phyloP scores from a whole-genome alignment of 2,329 filamentous ascomycete genomes.

The Alternaria novae-zelandiae region DNA sequence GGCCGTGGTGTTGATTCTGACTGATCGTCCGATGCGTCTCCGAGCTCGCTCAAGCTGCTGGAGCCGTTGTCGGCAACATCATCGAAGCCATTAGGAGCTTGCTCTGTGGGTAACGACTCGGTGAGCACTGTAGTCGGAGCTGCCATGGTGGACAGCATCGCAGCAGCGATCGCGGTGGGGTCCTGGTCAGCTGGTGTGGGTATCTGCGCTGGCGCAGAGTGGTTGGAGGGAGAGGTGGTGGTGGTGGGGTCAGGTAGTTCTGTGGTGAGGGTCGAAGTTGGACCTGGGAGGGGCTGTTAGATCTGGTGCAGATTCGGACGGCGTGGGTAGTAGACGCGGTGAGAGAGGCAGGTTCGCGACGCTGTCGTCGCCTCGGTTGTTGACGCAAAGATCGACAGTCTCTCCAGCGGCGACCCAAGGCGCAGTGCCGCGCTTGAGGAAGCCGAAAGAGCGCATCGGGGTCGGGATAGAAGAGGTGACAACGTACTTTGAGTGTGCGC shows the following conservation, averaged over 20 bases:
- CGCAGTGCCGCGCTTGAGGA: neutral
- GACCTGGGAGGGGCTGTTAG: slow-evolving; percentile 17
- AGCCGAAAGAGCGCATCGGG: neutral
- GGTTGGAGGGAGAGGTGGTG: slow-evolving; percentile 56
- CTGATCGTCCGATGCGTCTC: slow-evolving; percentile 73
- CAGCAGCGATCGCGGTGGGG: slow-evolving; percentile 18
- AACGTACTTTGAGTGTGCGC: slow-evolving; percentile 31
- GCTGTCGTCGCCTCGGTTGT: slow-evolving; percentile 21
- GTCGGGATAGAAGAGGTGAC: neutral
- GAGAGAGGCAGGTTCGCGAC: slow-evolving; percentile 18
- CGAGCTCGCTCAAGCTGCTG: slow-evolving; percentile 91
- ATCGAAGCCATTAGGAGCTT: slow-evolving; percentile 28
- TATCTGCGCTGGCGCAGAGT: slow-evolving; percentile 23
- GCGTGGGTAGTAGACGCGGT: neutral
- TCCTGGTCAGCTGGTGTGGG: slow-evolving; percentile 19
- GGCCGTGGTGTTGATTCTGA: slow-evolving; percentile 43
- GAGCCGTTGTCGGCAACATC: slow-evolving; percentile 69
- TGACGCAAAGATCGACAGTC: slow-evolving; percentile 24
- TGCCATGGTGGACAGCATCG: slow-evolving; percentile 35
- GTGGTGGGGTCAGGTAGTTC: slow-evolving; percentile 26
- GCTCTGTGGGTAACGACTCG: slow-evolving; percentile 18
- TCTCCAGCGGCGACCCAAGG: neutral
- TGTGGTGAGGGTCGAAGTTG: slow-evolving; percentile 18
- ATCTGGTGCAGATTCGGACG: slow-evolving; percentile 1
- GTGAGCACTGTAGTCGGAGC: slow-evolving; percentile 26